Evolutionary conservation across 805 yeast genomes (phyloP).

Genomic region (Saccharomycopsis microspora): DNA sequence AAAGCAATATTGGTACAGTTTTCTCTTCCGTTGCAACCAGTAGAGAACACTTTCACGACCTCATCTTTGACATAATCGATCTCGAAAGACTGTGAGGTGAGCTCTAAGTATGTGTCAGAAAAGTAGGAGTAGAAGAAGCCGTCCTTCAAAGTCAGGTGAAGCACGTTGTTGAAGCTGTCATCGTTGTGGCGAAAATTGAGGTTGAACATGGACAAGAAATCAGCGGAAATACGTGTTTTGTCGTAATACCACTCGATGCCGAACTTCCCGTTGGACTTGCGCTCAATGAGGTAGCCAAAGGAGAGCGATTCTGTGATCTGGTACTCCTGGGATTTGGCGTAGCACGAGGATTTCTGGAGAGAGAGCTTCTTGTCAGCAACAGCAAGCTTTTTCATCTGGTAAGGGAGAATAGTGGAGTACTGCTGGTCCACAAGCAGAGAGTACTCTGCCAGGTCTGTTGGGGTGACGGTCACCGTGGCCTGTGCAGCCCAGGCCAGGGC

Average conservation of each 20-base stretch:
- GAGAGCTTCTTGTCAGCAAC: no score
- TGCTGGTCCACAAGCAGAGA: neutral
- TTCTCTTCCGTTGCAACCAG: slow-evolving; percentile 7
- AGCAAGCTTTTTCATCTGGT: no score
- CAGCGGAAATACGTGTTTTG: neutral
- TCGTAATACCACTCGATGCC: slow-evolving; percentile 13
- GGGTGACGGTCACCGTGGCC: neutral
- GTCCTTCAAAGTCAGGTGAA: neutral
- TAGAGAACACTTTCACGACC: slow-evolving; percentile 3
- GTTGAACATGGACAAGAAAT: slow-evolving; percentile 4
- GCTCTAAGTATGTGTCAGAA: slow-evolving; percentile 4
- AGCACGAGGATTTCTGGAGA: neutral
- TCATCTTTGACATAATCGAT: slow-evolving; percentile 4
- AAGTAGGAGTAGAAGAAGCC: slow-evolving; percentile 13
- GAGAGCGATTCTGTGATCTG: neutral
- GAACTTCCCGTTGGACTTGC: slow-evolving; percentile 2
- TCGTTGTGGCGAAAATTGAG: slow-evolving; percentile 9
- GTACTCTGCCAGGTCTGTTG: neutral
- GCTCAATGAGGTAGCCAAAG: slow-evolving; percentile 8
- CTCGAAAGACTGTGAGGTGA: slow-evolving; percentile 8
- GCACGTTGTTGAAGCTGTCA: slow-evolving; percentile 2
- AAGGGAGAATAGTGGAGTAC: neutral
- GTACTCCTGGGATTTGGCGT: slow-evolving; percentile 2
- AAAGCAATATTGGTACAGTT: slow-evolving; percentile 9
- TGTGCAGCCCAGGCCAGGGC: no score